Conservation (phyloP, 257 asterid species). For the Pogostemon cablin region DNA sequence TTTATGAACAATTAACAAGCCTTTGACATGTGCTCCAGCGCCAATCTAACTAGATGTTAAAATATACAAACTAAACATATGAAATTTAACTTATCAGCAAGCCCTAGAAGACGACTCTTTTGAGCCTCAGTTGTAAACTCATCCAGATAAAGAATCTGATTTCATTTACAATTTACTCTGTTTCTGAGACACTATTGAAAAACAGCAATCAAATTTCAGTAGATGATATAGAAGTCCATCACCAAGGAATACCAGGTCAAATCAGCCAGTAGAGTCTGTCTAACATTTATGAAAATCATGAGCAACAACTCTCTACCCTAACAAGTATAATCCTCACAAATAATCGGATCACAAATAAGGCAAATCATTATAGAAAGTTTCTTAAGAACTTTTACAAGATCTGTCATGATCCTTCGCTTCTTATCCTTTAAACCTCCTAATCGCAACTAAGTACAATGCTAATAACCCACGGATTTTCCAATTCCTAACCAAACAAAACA, state of each 20-base stretch:
- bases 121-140: no score
- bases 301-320: background rate
- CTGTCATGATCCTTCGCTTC: background rate
- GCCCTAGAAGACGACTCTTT: background rate
- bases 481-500: conserved; percentile 10
- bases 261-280: conserved; percentile 22
- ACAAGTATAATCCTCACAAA: background rate
- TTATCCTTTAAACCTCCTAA: background rate
- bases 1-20: conserved; percentile 4
- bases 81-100: background rate
- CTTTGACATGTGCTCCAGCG: background rate
- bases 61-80: background rate
- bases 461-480: conserved; percentile 1
- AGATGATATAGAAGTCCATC: background rate
- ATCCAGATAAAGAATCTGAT: background rate
- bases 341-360: background rate
- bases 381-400: background rate
- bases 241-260: conserved; percentile 1
- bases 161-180: conserved; percentile 3
- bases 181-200: background rate
- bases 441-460: background rate
- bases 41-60: background rate
- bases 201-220: background rate
- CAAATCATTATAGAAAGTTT: conserved; percentile 5
- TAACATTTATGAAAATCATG: background rate